Conservation (phyloP, 345 rosid genomes). For the Hibiscus trionum region DNA sequence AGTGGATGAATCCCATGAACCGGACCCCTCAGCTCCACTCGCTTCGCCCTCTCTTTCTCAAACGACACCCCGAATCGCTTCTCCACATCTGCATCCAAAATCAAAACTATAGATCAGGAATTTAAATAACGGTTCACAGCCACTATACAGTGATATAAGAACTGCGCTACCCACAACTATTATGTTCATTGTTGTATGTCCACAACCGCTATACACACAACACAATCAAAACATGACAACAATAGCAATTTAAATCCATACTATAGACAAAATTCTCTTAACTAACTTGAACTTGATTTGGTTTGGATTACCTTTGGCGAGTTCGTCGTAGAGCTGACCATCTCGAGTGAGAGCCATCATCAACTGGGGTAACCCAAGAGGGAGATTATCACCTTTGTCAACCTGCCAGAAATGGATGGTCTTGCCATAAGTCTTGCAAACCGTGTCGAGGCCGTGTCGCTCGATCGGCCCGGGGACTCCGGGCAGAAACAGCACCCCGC, state of each 20-base stretch:
- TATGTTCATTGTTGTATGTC: no score
- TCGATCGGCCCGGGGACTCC: constrained; percentile 50
- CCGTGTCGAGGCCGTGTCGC: constrained; percentile 61
- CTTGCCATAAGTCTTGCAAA: constrained; percentile 64
- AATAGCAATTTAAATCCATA: no score
- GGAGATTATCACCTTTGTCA: constrained; percentile 62
- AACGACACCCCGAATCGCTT: constrained; percentile 40
- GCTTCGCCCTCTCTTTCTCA: constrained; percentile 38
- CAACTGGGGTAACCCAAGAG: constrained; percentile 62
- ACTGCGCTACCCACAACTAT: no score
- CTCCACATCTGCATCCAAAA: constrained; percentile 33
- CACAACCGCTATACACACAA: no score
- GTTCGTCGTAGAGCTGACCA: constrained; percentile 51
- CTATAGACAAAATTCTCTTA: no score
- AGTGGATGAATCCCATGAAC: constrained; percentile 57
- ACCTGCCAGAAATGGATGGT: constrained; percentile 83
- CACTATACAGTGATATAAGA: no score
- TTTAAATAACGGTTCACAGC: no score
- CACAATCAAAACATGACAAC: no score
- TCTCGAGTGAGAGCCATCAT: constrained; percentile 72
- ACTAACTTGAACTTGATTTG: neutral
- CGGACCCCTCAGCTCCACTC: constrained; percentile 58
- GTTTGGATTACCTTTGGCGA: neutral
- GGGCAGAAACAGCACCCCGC: constrained; percentile 71
- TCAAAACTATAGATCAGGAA: no score